Conservation (phyloP, 371 early-diverging fungal genomes). For the Rhizopus arrhizus region DNA sequence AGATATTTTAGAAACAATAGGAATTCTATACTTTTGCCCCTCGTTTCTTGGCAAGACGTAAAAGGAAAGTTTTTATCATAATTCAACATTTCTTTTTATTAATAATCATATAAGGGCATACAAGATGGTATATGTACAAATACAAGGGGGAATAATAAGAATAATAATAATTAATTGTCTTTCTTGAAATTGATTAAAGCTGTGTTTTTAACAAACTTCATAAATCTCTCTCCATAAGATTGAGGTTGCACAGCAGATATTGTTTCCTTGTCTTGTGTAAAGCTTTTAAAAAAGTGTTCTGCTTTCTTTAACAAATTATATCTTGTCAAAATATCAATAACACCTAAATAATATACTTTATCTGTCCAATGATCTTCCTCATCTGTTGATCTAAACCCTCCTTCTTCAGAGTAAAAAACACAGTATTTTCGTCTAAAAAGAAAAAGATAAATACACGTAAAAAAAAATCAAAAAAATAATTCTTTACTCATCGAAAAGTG, state of each 20-base stretch:
- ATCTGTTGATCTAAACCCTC: conserved; percentile 85
- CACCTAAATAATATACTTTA: conserved; percentile 87
- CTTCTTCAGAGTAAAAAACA: conserved; percentile 87
- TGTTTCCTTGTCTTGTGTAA: conserved; percentile 72
- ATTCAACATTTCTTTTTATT: too few relatives aligned
- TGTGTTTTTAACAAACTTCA: conserved; percentile 71
- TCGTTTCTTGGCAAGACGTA: too few relatives aligned
- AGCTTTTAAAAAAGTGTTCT: conserved; percentile 85
- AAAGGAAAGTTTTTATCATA: too few relatives aligned
- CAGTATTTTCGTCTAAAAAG: conserved; percentile 61
- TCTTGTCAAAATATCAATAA: conserved; percentile 95
- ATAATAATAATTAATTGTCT: not conserved
- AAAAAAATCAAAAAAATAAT: not conserved
- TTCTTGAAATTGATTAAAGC: conserved; percentile 11
- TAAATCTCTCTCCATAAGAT: conserved; percentile 83
- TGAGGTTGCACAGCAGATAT: conserved; percentile 90
- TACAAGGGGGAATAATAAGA: not conserved
- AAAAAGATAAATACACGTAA: not conserved
- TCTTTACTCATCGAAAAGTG: conserved; percentile 50
- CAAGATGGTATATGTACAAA: conserved; percentile 1
- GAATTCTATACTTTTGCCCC: too few relatives aligned
- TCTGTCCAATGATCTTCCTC: conserved; percentile 62
- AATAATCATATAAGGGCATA: not conserved
- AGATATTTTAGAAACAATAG: too few relatives aligned
- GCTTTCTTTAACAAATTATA: conserved; percentile 83